phyloP scores from a whole-genome alignment of 2,329 filamentous ascomycete genomes.

The Purpureocillium lavendulum region DNA sequence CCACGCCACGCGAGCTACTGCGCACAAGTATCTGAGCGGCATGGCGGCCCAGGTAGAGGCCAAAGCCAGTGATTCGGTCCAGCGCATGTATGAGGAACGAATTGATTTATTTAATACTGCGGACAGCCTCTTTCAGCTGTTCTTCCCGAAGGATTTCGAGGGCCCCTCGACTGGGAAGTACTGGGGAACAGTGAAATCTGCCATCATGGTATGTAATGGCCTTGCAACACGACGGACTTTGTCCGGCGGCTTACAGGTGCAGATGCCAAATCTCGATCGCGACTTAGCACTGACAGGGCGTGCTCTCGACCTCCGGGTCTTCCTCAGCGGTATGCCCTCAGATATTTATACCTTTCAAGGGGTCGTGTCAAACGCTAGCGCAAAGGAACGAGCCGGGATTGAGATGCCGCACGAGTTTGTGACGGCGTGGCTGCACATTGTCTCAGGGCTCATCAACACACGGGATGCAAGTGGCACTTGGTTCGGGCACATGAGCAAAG shows the following conservation, averaged over 20 bases:
- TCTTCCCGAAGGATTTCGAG: conserved; percentile 26
- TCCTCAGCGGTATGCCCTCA: conserved; percentile 13
- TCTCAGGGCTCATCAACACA: conserved; percentile 26
- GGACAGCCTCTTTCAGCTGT: conserved; percentile 31
- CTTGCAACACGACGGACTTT: no score
- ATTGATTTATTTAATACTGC: conserved; percentile 32
- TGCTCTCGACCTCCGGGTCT: conserved; percentile 2
- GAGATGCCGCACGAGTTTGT: conserved; percentile 26
- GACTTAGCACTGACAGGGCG: conserved; percentile 1
- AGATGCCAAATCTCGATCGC: conserved; percentile 8
- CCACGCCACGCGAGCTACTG: conserved; percentile 11
- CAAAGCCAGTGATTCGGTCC: conserved; percentile 12
- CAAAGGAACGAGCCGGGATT: conserved; percentile 18
- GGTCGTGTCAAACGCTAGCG: conserved; percentile 17
- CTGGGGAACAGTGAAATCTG: conserved; percentile 31
- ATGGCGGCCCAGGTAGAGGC: conserved; percentile 14
- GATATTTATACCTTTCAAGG: conserved; percentile 19
- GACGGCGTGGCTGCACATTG: conserved; percentile 32
- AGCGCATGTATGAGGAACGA: conserved; percentile 20
- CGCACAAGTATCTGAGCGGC: conserved; percentile 14
- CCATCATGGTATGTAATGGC: conserved; percentile 13
- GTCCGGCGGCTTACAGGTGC: not conserved
- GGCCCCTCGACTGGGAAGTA: conserved; percentile 30
- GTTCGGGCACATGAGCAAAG: conserved; percentile 19
- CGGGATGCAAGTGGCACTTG: conserved; percentile 13